Conservation (phyloP, 306 rosid species). For the Argentina anserina region DNA sequence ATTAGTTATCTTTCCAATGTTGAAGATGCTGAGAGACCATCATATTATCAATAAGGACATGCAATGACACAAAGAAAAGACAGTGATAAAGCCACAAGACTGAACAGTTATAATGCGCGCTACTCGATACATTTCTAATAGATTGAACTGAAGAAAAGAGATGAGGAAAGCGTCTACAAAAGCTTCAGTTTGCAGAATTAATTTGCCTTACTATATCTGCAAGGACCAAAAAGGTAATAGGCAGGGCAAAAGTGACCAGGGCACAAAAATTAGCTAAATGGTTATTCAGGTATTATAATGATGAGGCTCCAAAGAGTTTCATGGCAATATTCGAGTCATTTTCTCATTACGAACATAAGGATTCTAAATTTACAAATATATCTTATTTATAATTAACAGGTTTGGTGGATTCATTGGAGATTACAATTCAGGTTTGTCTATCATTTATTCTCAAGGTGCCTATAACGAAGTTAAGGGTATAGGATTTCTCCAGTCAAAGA, state of each 20-base stretch:
- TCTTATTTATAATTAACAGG: background rate
- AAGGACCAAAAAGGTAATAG: background rate
- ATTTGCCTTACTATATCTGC: background rate
- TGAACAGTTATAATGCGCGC: too few relatives aligned
- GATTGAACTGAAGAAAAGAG: background rate
- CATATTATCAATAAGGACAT: background rate
- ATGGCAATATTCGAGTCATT: background rate
- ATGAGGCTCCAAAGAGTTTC: background rate
- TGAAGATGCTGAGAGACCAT: background rate
- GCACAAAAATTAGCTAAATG: background rate
- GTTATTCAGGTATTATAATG: background rate
- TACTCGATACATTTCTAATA: background rate
- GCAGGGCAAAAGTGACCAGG: background rate
- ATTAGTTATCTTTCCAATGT: background rate
- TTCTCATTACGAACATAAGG: background rate
- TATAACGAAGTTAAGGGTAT: background rate
- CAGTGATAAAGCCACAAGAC: background rate
- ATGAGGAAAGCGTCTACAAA: background rate
- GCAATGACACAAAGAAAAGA: background rate
- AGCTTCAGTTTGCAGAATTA: background rate
- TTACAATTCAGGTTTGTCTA: background rate
- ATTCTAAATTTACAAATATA: background rate
- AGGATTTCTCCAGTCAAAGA: background rate
- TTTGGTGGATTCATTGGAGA: background rate
- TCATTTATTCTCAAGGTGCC: constrained; percentile 1